Base-by-base conservation (phyloP, 2,329 filamentous ascomycete genomes). In the Cladosporium sphaerospermum region DNA sequence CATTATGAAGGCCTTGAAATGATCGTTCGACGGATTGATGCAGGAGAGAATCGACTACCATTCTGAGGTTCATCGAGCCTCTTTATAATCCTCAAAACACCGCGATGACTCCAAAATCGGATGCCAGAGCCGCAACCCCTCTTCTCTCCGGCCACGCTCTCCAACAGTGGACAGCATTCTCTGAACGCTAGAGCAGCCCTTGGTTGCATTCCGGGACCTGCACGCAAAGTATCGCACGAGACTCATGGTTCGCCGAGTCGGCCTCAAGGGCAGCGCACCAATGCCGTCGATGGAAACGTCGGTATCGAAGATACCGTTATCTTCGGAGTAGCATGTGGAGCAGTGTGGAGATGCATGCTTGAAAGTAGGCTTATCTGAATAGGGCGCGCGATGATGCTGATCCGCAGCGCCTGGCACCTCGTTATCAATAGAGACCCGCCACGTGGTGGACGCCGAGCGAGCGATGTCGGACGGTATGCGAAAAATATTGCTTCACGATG, bases 1-100 rank as follows among this genome's bases (percentile, higher is more conserved):
- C 59, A 61, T 61, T 31, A 19, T 56, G 41, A 33, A 39, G n/a
- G 34, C 23, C 23, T 28, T 28, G 23, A 7, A 28, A n/a, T 11
- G 34, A 11, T 36, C 9, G 34, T 8, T 36, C 34, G 34, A 36
- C 5, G 10, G 34, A 36, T 36, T 36, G 34, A 9, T n/a, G n/a
- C 9, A 34, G 33, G 9, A 36, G 23, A 28, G 4, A 28, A 28
- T 28, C 23, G 23, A 5, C 23, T 28, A 28, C 23, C 23, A 7
- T 28, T 28, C 23, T 28, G 23, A 28, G 23, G 23, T 28, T 28
- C 23, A 28, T 28, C 5, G 23, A 28, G 23, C 23, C 23, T 28
- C 23, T 28, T 28, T 28, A 28, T 28, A 28, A 28, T 28, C 23
- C 23, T 28, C 23, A 28, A 28, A 28, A 28, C 23, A 28, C 7